Base-by-base conservation (phyloP, 495 filamentous ascomycete species). In the Halenospora varia region DNA sequence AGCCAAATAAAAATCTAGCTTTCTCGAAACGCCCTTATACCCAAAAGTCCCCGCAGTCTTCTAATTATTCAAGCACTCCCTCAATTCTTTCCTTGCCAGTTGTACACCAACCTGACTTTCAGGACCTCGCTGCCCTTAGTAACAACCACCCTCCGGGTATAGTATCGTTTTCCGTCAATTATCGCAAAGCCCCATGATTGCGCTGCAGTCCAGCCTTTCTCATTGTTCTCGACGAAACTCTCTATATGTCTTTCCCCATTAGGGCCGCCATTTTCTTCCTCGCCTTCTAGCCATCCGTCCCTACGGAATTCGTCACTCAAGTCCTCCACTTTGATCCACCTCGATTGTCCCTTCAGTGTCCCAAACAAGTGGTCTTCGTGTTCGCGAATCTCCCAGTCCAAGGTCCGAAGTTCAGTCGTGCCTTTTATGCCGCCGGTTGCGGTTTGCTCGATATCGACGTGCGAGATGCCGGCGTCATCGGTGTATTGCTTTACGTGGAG, bases 301-400 rank as follows among this genome's bases (percentile, higher is more conserved):
- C 68, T 71, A 20, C 86, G 66, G 44, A 72, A 82, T 10, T 66
- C 72, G 48, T 81, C 77, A 15, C 69, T 57, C 54, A 74, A 24
- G 2, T 65, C 62, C 1, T 26, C 55, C 3, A 68, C 20, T 9
- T 40, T 57, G 51, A 84, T 48, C 62, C 80, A 84, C n/a, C 82
- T 76, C 24, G 76, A 80, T 52, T 80, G 74, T 22, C 88, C 91
- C 19, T 72, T 69, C 42, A 96, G 72, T 11, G 71, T 72, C 19
- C 94, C 93, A 67, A 96, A 97, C 54, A 96, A 79, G 73, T 84
- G 81, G 73, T 97, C 93, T 23, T 70, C 70, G 73, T 94, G 90
- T 42, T 82, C 79, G 57, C 89, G 87, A 65, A n/a, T n/a, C n/a
- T n/a, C n/a, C n/a, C n/a, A n/a, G n/a, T n/a, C n/a, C n/a, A n/a